Evolutionary conservation across 1,284 basidiomycete species (phyloP).

Genomic region (Athelia sp.): DNA sequence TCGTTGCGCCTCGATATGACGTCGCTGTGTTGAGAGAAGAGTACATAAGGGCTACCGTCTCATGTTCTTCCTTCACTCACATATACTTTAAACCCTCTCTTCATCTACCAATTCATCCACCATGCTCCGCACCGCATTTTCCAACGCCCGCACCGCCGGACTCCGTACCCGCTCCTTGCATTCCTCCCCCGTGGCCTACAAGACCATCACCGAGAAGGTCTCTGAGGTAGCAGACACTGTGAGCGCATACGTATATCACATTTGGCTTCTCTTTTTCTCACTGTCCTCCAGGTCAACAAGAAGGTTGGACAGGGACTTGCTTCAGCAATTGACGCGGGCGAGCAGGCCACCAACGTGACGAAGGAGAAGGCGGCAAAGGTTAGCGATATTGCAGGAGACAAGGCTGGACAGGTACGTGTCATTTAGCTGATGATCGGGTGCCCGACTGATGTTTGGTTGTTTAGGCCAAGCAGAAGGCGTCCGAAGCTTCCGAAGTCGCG

Average conservation of each 20-base stretch:
- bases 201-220: constrained; percentile 60
- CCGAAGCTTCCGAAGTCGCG: constrained; percentile 30
- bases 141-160: not conserved
- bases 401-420: constrained; percentile 37
- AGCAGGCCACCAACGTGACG: constrained; percentile 48
- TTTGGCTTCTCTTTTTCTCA: not conserved
- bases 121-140: not conserved
- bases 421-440: not conserved
- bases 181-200: constrained; percentile 37
- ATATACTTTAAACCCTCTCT: too few relatives aligned
- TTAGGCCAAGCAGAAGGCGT: constrained; percentile 38
- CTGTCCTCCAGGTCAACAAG: constrained; percentile 51
- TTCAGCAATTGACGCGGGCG: constrained; percentile 58
- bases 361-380: constrained; percentile 37
- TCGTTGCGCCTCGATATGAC: too few relatives aligned
- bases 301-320: constrained; percentile 56
- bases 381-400: constrained; percentile 28
- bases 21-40: too few relatives aligned
- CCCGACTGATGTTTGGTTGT: not conserved
- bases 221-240: constrained; percentile 57
- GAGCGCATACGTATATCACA: constrained; percentile 5
- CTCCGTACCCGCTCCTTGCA: constrained; percentile 31
- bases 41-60: too few relatives aligned
- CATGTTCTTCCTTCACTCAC: too few relatives aligned
- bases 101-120: not conserved